These are phyloP conservation scores for Endoconidiophora polonica DNA, from an alignment of 2,329 filamentous ascomycete species.

Conservation along the genomic window DNA sequence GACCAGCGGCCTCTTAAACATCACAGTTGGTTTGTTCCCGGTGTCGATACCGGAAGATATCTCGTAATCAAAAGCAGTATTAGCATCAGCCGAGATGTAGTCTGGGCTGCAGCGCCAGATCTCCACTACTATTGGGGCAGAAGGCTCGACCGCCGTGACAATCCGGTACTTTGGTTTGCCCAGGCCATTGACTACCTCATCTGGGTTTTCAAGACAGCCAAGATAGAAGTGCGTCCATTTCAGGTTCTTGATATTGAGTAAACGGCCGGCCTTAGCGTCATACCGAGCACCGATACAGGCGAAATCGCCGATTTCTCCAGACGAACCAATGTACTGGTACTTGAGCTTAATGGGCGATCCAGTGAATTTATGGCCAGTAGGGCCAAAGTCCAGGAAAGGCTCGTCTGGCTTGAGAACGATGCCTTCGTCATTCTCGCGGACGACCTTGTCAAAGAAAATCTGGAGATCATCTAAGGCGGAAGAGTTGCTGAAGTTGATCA, in stretches of 20 bases:
- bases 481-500: constrained; percentile 46
- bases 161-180: constrained; percentile 46
- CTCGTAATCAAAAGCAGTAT: constrained; percentile 28
- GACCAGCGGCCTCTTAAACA: constrained; percentile 56
- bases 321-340: constrained; percentile 61
- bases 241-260: constrained; percentile 35
- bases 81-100: constrained; percentile 23
- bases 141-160: constrained; percentile 45
- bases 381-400: constrained; percentile 49
- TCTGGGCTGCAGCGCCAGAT: constrained; percentile 32
- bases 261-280: constrained; percentile 43
- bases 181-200: constrained; percentile 33
- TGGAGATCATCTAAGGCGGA: constrained; percentile 38
- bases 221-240: constrained; percentile 70
- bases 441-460: constrained; percentile 48
- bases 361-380: neutral
- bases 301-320: constrained; percentile 74
- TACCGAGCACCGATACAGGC: constrained; percentile 61
- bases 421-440: constrained; percentile 55
- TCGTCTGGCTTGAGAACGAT: constrained; percentile 66
- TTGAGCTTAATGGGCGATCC: constrained; percentile 66
- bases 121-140: constrained; percentile 30
- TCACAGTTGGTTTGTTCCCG: constrained; percentile 26
- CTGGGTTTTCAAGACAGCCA: constrained; percentile 56
- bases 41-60: constrained; percentile 28